Evolutionary conservation across 2,329 filamentous ascomycete species (phyloP), one percentile per base, ranked within the genome.

Genomic region (Beauveria australis): DNA sequence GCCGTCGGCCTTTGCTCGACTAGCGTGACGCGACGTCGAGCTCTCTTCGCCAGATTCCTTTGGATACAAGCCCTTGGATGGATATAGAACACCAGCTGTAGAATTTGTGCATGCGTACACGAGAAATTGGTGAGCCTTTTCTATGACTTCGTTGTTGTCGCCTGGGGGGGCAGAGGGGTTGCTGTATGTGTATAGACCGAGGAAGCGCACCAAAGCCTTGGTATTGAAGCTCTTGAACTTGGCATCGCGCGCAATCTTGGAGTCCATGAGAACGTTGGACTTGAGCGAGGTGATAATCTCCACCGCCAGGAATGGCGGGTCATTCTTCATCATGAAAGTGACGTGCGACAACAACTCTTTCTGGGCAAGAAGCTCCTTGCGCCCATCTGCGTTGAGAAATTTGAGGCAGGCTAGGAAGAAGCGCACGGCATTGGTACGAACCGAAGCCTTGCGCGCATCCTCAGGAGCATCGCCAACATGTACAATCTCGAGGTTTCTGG

Each of bases 31-130:
- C 5, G 61, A 57, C 8, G 57, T 57, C 18, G 77, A 74, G 14
- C 69, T 65, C 37, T 78, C 72, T 22, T 80, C 76, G 58, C 88
- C 83, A 2, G 85, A 79, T 62, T 89, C 85, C 46, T 87, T 84
- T 7, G 92, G 90, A 72, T 97, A 97, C 73, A 91, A 89, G n/a
- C 92, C 92, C 41, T 84, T 85, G 61, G 90, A 87, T 3, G 86
- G 82, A 58, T 92, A 83, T 57, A 96, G 76, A 2, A 95, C 81
- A 16, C 93, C 94, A 54, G 88, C 85, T 4, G 80, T 81, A 0
- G 86, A 77, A 47, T 83, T 87, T 1, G 90, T 95, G 73, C 92
- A 97, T 3, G 89, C 81, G 41, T 85, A 78, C 53, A 88, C 74
- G 51, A 99, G 77, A 65, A 97, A 90, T 1, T 86, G 81, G 65